These are phyloP conservation scores for Kwoniella shandongensis DNA, from an alignment of 768 basidiomycete genomes.

Conservation along the genomic window DNA sequence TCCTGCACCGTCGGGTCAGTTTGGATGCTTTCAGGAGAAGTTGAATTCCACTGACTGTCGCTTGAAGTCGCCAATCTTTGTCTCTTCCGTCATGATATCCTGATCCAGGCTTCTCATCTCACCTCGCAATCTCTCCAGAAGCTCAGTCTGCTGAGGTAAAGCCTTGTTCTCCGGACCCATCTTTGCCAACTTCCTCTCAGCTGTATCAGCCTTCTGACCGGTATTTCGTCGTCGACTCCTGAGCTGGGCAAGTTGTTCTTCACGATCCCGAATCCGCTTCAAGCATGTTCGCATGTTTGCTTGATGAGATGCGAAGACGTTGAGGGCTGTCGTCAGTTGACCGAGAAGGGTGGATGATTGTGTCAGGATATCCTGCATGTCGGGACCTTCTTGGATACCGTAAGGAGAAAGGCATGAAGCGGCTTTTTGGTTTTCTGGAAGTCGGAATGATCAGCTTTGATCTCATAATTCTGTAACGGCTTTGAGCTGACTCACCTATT, in stretches of 20 bases:
- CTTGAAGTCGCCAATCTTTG: conserved; percentile 78
- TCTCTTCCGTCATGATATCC: conserved; percentile 80
- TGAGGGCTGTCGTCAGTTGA: conserved; percentile 67
- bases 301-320: conserved; percentile 70
- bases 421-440: conserved; percentile 45
- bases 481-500: conserved; percentile 19
- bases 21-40: background rate
- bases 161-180: conserved; percentile 91
- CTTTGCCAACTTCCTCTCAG: conserved; percentile 83
- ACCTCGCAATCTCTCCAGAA: conserved; percentile 67
- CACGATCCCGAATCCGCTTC: conserved; percentile 78
- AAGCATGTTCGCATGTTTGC: conserved; percentile 68
- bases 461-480: background rate
- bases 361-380: conserved; percentile 63
- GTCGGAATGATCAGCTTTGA: background rate
- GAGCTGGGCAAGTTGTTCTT: conserved; percentile 77
- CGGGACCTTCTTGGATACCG: conserved; percentile 53
- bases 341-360: conserved; percentile 68
- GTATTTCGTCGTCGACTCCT: conserved; percentile 69
- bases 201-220: conserved; percentile 70
- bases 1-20: conserved; percentile 27
- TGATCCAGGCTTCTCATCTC: conserved; percentile 74
- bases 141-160: conserved; percentile 68
- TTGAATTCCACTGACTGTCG: conserved; percentile 54
- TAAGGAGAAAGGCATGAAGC: conserved; percentile 48